phyloP scores from a whole-genome alignment of 495 filamentous ascomycete genomes.

The Xylaria flabelliformis region DNA sequence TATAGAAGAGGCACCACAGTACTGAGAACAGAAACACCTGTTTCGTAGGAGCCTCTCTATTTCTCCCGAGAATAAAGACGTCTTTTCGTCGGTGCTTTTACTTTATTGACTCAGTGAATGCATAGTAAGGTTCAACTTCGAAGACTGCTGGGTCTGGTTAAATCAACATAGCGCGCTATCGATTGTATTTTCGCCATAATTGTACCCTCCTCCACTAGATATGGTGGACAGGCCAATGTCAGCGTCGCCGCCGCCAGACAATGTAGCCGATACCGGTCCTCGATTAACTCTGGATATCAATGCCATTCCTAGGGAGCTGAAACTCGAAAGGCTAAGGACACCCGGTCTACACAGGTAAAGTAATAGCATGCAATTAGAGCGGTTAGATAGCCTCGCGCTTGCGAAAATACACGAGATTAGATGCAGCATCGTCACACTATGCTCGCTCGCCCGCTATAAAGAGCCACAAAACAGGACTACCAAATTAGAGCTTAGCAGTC shows the following conservation, averaged over 20 bases:
- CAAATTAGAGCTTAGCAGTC: conserved; percentile 26
- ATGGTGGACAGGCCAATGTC: conserved; percentile 22
- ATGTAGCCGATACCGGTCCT: conserved; percentile 21
- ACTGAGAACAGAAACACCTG: no score
- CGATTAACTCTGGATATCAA: conserved; percentile 21
- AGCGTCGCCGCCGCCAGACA: background rate
- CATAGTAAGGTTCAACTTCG: background rate
- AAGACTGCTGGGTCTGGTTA: background rate
- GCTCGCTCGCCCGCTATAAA: background rate
- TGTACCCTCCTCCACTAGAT: background rate
- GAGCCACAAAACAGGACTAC: background rate
- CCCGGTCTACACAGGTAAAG: background rate
- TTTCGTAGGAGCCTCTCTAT: background rate
- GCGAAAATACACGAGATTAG: background rate
- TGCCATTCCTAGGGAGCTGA: conserved; percentile 27
- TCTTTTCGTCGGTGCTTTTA: background rate
- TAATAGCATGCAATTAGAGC: background rate
- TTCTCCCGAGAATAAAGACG: background rate
- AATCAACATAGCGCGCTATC: background rate
- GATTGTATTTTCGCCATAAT: background rate
- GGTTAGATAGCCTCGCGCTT: background rate
- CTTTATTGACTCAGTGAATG: background rate
- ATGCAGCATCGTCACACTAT: background rate
- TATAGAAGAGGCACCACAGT: no score
- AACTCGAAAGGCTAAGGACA: conserved; percentile 36